Base-by-base conservation (phyloP, 331 rosid genomes). In the Malus hybrid region DNA sequence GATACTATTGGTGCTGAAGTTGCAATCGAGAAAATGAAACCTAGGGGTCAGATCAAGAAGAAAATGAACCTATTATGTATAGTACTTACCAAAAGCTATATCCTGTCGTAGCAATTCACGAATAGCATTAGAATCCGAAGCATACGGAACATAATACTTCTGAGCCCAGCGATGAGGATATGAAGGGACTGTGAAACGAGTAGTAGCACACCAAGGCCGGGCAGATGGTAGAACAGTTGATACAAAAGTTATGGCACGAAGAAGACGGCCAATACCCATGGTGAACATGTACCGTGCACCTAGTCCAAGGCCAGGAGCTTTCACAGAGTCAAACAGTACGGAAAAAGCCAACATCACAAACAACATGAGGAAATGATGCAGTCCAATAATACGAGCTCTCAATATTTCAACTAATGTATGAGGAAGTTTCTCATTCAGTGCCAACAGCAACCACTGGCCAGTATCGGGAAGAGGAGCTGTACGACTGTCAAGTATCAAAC, bases 211-310 rank as follows among this genome's bases (percentile, higher is more conserved):
- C 97, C 96, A 94, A 78, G 98, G 98, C 71, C 98, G 80, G 50
- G 92, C 88, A 7, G 98, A 94, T 33, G 98, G 97, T 39, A 91
- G 80, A 84, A 94, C 87, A 48, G 97, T 94, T 19, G 93, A 87
- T 14, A 79, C 78, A 90, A 94, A 94, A 78, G 88, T 91, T 70
- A 91, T 78, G 76, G 97, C 85, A 36, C 95, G 91, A 42, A 94
- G 96, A 79, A 94, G 87, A 61, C 97, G 92, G 27, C 98, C 97
- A 74, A 91, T 42, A 2, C 80, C 98, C 98, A 94, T 94, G 60
- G 96, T 94, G 88, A 91, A 94, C 96, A 91, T 91, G 84, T 93
- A 91, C 29, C 97, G 83, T 69, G 98, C 98, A 78, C 93, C 98
- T 5, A 94, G 82, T 67, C 98, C 97, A 16, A 94, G 87, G 73